These are phyloP conservation scores for Diaporthe sp. DNA, from an alignment of 2,329 filamentous ascomycete genomes.

Conservation along the genomic window DNA sequence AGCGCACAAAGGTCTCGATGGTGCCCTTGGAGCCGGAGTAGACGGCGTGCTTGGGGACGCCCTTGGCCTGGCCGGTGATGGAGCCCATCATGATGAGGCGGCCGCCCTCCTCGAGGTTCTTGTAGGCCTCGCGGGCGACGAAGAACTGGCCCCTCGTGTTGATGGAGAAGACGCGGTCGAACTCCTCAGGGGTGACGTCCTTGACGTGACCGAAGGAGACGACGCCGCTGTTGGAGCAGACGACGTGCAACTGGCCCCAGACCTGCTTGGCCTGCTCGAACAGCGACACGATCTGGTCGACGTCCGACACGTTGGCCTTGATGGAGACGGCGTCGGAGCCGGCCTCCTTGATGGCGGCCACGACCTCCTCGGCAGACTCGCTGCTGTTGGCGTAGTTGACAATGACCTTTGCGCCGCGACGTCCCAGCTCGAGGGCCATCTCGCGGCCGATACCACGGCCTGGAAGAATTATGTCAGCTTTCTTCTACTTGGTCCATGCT, in stretches of 20 bases:
- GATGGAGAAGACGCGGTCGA: constrained; percentile 77
- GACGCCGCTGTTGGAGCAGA: constrained; percentile 78
- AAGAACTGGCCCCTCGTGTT: constrained; percentile 80
- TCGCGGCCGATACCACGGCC: constrained; percentile 75
- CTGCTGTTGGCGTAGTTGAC: constrained; percentile 77
- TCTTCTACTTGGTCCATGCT: too few relatives aligned
- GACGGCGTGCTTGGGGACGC: constrained; percentile 77
- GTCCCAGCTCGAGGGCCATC: constrained; percentile 75
- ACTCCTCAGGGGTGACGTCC: constrained; percentile 78
- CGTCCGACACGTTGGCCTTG: constrained; percentile 76
- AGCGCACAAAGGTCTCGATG: constrained; percentile 82
- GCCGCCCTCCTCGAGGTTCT: constrained; percentile 75
- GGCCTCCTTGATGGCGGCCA: constrained; percentile 73
- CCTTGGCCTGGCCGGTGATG: constrained; percentile 76
- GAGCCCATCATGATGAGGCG: constrained; percentile 80
- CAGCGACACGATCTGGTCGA: constrained; percentile 71
- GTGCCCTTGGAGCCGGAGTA: constrained; percentile 84
- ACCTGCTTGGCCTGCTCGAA: constrained; percentile 73
- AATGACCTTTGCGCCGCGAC: constrained; percentile 74
- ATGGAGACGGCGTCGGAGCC: constrained; percentile 74
- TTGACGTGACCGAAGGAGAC: constrained; percentile 77
- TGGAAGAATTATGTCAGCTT: constrained; percentile 42
- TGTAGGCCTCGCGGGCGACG: constrained; percentile 78
- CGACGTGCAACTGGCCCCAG: constrained; percentile 78
- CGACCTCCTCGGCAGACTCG: constrained; percentile 74